These are phyloP conservation scores for Coemansia sp. DNA, from an alignment of 192 early-diverging fungal species.

Conservation along the genomic window DNA sequence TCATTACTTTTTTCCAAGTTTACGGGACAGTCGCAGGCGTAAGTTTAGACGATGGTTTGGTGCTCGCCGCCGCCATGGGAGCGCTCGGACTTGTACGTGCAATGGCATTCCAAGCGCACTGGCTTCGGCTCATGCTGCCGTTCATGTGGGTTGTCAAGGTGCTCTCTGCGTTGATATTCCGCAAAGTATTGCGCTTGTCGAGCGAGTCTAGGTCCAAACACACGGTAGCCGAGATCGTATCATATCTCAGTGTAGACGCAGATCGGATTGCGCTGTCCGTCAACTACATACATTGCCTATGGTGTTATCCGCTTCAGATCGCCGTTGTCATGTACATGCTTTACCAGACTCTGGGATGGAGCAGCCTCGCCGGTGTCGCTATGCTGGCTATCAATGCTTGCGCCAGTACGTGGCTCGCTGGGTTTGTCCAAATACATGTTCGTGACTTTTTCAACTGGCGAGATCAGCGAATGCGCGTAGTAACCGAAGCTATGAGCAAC, in stretches of 20 bases:
- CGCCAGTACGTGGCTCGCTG: conserved; percentile 64
- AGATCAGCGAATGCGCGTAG: conserved; percentile 63
- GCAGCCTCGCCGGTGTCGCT: conserved; percentile 10
- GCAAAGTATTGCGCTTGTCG: conserved; percentile 23
- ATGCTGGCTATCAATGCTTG: conserved; percentile 9
- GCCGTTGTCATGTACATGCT: conserved; percentile 20
- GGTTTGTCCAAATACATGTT: conserved; percentile 10
- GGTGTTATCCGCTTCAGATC: conserved; percentile 21
- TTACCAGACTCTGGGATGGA: conserved; percentile 25
- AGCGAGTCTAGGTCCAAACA: conserved; percentile 65
- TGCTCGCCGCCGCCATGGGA: conserved; percentile 34
- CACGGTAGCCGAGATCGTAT: conserved; percentile 77
- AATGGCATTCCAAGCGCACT: conserved; percentile 37
- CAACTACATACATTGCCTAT: conserved; percentile 46
- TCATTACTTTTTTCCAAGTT: conserved; percentile 27
- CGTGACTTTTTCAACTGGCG: conserved; percentile 47
- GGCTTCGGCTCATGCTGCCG: conserved; percentile 77
- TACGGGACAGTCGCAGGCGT: conserved; percentile 14
- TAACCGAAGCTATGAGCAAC: conserved; percentile 58
- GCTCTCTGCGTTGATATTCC: conserved; percentile 22
- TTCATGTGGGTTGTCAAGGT: conserved; percentile 71
- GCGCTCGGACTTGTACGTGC: background rate
- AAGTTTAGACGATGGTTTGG: conserved; percentile 22
- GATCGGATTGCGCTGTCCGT: conserved; percentile 14
- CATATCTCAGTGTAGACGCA: conserved; percentile 67